phyloP scores from a whole-genome alignment of 441 rosid species.

The Corymbia citriodora region DNA sequence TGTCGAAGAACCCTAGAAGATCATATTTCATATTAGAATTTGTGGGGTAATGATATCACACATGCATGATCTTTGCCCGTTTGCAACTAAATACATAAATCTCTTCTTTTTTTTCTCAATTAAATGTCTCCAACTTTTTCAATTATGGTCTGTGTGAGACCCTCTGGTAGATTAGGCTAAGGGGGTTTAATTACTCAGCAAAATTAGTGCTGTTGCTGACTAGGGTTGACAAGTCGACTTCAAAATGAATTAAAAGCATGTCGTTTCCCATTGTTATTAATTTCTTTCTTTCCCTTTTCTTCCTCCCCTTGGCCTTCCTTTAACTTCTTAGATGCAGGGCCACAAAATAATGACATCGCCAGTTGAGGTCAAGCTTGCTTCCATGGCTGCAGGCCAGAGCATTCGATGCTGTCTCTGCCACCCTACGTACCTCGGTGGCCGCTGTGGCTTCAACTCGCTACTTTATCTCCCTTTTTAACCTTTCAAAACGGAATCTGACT shows the following conservation, averaged over 20 bases:
- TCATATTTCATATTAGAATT: not conserved
- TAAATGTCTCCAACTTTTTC: not conserved
- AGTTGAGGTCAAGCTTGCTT: not conserved
- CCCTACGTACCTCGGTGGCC: not conserved
- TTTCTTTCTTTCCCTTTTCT: not conserved
- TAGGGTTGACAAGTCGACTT: not conserved
- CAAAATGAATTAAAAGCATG: not conserved
- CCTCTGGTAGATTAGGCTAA: not conserved
- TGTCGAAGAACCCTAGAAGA: not conserved
- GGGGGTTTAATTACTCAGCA: not conserved
- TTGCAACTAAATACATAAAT: not conserved
- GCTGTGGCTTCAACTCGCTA: not conserved
- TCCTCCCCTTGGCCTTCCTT: not conserved
- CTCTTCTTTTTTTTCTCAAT: not conserved
- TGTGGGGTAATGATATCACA: not conserved
- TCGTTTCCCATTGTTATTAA: not conserved
- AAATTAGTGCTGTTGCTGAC: not conserved
- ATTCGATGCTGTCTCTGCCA: not conserved
- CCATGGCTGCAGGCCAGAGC: not conserved
- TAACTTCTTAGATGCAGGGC: not conserved
- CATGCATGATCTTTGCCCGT: not conserved
- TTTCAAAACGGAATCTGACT: not conserved
- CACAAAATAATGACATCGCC: not conserved
- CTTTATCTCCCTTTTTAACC: not conserved
- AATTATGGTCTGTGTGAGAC: not conserved